Evolutionary conservation across 441 rosid genomes (phyloP).

Genomic region (Flueggea neowawraea): DNA sequence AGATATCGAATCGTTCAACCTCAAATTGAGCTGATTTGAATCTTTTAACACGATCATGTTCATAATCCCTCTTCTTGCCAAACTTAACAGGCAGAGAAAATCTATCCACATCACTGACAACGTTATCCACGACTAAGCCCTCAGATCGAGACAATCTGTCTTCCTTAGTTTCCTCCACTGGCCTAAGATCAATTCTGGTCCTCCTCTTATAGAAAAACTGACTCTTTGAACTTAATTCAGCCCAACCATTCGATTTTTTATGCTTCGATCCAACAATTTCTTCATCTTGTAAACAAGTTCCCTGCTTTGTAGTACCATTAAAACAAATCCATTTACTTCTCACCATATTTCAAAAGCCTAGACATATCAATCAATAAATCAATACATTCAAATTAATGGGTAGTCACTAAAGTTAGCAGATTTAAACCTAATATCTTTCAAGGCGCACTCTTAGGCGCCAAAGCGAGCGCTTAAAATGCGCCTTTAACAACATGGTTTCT

Average conservation of each 20-base stretch:
- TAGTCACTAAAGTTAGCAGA: no score
- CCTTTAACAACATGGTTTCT: no score
- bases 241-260: neutral
- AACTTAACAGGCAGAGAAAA: slow-evolving; percentile 10
- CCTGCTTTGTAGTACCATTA: no score
- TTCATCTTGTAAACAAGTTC: no score
- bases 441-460: no score
- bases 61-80: slow-evolving; percentile 4
- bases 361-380: no score
- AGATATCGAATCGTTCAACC: slow-evolving; percentile 37
- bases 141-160: neutral
- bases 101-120: slow-evolving; percentile 9
- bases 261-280: no score
- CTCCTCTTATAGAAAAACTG: slow-evolving; percentile 5
- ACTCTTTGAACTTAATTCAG: slow-evolving; percentile 6
- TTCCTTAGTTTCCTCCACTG: neutral
- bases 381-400: no score
- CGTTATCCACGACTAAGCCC: neutral
- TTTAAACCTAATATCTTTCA: no score
- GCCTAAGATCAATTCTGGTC: slow-evolving; percentile 14
- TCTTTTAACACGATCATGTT: neutral
- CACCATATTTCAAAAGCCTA: no score
- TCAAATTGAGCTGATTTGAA: slow-evolving; percentile 4
- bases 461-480: no score
- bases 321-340: no score